phyloP scores from a whole-genome alignment of 768 basidiomycete genomes.

The Coprinopsis sp. region DNA sequence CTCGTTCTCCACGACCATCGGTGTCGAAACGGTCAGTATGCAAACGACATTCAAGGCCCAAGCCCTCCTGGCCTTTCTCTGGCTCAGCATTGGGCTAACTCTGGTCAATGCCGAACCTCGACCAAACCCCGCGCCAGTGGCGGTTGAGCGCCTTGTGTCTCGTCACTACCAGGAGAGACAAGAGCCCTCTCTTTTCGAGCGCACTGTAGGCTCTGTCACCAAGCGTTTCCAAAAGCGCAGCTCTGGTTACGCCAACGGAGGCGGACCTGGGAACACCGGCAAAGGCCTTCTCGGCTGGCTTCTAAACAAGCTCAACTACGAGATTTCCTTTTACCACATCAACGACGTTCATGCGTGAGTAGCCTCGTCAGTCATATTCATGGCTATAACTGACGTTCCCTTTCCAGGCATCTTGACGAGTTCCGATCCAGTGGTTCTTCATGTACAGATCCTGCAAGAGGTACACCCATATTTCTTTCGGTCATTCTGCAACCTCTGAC shows the following conservation, averaged over 20 bases:
- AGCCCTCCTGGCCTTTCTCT: not conserved
- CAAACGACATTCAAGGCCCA: not conserved
- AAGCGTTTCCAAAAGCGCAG: constrained; percentile 16
- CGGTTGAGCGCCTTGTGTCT: constrained; percentile 22
- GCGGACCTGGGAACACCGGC: constrained; percentile 13
- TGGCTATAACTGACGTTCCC: not conserved
- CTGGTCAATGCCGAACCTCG: not conserved
- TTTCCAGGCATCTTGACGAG: constrained; percentile 33
- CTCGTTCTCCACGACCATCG: not conserved
- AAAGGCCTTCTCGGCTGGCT: constrained; percentile 15
- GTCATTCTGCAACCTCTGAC: not conserved
- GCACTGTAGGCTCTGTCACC: not conserved
- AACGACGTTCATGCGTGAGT: constrained; percentile 40
- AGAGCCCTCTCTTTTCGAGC: not conserved
- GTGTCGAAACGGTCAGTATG: too few species aligned
- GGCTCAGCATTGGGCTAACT: not conserved
- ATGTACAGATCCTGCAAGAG: constrained; percentile 28
- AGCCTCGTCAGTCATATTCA: not conserved
- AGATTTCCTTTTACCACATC: constrained; percentile 34
- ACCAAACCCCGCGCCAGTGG: constrained; percentile 7
- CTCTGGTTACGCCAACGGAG: constrained; percentile 17
- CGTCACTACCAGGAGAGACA: constrained; percentile 12
- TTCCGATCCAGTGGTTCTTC: constrained; percentile 32
- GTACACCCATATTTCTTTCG: constrained; percentile 11
- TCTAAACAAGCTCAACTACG: constrained; percentile 17